Base-by-base conservation (phyloP, 331 rosid species). In the Acacia concinna region DNA sequence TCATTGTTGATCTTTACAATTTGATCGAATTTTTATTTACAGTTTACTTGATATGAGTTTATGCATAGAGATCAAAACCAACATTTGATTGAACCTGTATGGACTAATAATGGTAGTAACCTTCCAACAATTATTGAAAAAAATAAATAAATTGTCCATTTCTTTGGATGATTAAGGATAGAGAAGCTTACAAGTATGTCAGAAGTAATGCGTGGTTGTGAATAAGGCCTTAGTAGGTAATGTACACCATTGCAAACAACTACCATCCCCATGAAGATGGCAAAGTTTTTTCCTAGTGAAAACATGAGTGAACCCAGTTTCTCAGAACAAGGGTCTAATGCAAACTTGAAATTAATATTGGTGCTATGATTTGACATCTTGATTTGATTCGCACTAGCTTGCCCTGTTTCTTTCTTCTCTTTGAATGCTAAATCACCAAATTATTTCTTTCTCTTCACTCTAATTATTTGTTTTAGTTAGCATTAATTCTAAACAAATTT, bases 201-300 rank as follows among this genome's bases (percentile, higher is more conserved):
- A 1, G 97, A 84, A 59, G 94, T 78, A 62, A 91, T 87, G 11
- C 93, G 91, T 25, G 97, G 98, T 34, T 93, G 99, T 31, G 89
- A 75, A 73, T 78, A 83, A 1, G 94, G 96, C 87, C 30, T 88
- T 64, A 95, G 71, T 4, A 86, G 25, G 82, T 21, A 91, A 81
- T 95, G 99, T 14, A 85, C 14, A 31, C 80, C 86, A 46, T 93
- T 91, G 89, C 97, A 93, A 6, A 89, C 59, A 73, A 86, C 57
- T 73, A 89, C 92, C 93, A 95, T 86, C 0, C 74, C 79, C 88
- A 93, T 84, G 84, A 91, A 93, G 73, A 91, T 83, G 8, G 79
- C 34, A 2, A 91, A 84, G 30, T 88, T 83, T 20, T 23, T 71
- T 0, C 87, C 87, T 41, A 88, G 78, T 37, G 35, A 75, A 57